Conservation (phyloP, 495 filamentous ascomycete species). For the Penicillium chermesinum region DNA sequence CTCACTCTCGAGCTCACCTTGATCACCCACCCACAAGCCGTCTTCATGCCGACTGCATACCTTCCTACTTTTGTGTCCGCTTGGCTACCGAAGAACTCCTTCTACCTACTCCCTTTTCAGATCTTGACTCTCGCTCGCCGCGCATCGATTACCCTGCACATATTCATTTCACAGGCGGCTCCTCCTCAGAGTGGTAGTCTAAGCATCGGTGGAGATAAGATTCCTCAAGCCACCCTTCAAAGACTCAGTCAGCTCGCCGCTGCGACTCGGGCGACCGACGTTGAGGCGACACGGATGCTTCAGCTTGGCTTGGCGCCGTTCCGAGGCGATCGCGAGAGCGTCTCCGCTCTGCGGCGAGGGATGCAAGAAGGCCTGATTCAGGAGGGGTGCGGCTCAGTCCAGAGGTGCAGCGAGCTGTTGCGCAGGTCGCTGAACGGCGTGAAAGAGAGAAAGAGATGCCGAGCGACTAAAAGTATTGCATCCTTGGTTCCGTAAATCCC, state of each 20-base stretch:
- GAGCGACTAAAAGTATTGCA: too few species aligned
- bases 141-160: slow-evolving; percentile 72
- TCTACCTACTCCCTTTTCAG: slow-evolving; percentile 84
- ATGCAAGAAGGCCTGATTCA: slow-evolving; percentile 71
- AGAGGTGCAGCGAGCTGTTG: slow-evolving; percentile 70
- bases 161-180: slow-evolving; percentile 79
- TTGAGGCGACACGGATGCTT: slow-evolving; percentile 64
- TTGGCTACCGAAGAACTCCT: slow-evolving; percentile 49
- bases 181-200: slow-evolving; percentile 16
- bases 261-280: slow-evolving; percentile 51
- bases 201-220: slow-evolving; percentile 11
- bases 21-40: slow-evolving; percentile 56
- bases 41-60: slow-evolving; percentile 33
- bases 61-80: slow-evolving; percentile 38
- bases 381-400: slow-evolving; percentile 67
- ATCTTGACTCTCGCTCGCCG: slow-evolving; percentile 71
- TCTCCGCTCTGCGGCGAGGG: slow-evolving; percentile 55
- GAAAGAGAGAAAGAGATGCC: too few species aligned
- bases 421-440: slow-evolving; percentile 53
- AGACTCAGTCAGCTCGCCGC: slow-evolving; percentile 39
- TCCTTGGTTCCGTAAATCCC: too few species aligned
- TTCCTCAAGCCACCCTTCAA: slow-evolving; percentile 35
- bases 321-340: slow-evolving; percentile 58
- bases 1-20: slow-evolving; percentile 68
- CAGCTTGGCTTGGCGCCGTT: slow-evolving; percentile 81